A percentile compares a stretch with the other conserved stretches of the same genome.
Conservation (phyloP, 805 yeast genomes). For the Aciculoconidium aculeatum region DNA sequence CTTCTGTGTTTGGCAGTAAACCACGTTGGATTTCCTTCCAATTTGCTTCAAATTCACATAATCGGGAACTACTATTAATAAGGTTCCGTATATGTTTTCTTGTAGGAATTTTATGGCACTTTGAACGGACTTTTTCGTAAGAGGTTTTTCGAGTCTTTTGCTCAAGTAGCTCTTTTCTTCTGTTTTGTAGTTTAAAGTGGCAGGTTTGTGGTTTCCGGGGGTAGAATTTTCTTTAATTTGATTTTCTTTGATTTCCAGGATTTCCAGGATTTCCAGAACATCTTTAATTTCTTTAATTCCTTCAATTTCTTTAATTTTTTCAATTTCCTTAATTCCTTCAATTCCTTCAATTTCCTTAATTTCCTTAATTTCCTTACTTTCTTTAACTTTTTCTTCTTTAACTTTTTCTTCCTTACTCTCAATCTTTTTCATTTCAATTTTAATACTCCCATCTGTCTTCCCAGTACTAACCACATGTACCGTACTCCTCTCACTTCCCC, state of each 20-base stretch:
- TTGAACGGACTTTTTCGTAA: background rate
- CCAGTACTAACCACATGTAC: background rate
- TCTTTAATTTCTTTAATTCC: conserved; percentile 5
- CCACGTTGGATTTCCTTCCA: conserved; percentile 2
- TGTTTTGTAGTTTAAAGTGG: conserved; percentile 1
- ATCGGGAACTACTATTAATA: conserved; percentile 14
- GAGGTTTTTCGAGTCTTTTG: background rate
- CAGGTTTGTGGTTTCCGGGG: background rate
- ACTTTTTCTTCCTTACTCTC: conserved; percentile 8
- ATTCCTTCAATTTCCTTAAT: too few species aligned
- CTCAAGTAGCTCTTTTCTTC: conserved; percentile 3
- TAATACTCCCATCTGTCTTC: too few species aligned
- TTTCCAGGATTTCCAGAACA: background rate
- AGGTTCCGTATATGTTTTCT: conserved; percentile 3
- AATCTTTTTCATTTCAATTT: conserved; percentile 5
- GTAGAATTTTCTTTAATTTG: too few species aligned
- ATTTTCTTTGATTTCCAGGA: background rate
- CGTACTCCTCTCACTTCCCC: background rate
- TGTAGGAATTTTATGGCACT: background rate
- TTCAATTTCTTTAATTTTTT: too few species aligned
- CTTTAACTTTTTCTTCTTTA: conserved; percentile 4
- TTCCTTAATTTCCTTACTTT: too few species aligned
- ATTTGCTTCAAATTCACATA: conserved; percentile 6
- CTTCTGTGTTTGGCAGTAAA: conserved; percentile 1
- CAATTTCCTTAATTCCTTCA: too few species aligned